phyloP scores from a whole-genome alignment of 257 asterid species.

The Scutellaria barbata region DNA sequence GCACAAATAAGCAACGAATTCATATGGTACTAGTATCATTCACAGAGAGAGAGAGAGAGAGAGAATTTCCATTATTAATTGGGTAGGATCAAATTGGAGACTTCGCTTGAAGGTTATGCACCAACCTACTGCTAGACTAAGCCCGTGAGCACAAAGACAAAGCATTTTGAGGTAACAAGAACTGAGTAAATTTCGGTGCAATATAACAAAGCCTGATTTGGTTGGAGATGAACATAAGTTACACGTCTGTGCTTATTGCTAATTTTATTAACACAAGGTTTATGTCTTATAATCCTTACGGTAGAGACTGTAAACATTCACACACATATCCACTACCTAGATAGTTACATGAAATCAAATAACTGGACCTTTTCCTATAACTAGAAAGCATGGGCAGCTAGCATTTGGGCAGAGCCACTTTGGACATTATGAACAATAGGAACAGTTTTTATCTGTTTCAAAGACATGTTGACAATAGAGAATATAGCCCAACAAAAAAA shows the following conservation, averaged over 20 bases:
- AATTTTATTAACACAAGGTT: not conserved
- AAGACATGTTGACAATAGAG: not conserved
- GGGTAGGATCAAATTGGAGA: no score
- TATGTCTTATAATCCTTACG: not conserved
- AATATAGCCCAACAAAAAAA: not conserved
- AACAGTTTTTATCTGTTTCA: not conserved
- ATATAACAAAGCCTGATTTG: not conserved
- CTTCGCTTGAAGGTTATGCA: no score
- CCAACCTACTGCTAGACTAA: no score
- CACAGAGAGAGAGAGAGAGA: no score
- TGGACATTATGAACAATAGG: not conserved
- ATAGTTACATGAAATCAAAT: not conserved
- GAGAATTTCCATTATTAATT: no score
- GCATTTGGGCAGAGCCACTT: not conserved
- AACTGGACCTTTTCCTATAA: not conserved
- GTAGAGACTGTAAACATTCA: not conserved
- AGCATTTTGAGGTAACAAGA: constrained; percentile 1
- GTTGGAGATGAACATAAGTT: constrained; percentile 3
- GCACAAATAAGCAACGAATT: constrained; percentile 10
- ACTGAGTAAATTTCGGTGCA: not conserved
- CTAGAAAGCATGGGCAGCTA: constrained; percentile 1
- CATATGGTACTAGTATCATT: not conserved
- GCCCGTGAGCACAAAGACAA: no score
- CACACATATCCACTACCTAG: not conserved
- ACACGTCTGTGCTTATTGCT: constrained; percentile 1